Conservation (phyloP, 768 basidiomycete genomes). For the Lenzites betulinus region DNA sequence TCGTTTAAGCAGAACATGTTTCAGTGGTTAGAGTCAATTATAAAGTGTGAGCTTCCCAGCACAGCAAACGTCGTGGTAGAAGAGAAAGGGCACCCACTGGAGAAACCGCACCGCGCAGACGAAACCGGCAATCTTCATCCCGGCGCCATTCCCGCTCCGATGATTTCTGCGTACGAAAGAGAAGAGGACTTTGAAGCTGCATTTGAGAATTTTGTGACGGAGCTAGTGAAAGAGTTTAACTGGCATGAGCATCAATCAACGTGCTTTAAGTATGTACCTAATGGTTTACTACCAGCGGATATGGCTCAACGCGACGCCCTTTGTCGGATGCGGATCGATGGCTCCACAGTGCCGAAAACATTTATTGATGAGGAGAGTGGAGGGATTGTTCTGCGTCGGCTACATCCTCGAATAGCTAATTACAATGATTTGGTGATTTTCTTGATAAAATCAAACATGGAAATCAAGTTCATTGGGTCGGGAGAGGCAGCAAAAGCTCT, state of each 20-base stretch:
- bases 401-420: background rate
- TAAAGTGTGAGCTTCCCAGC: background rate
- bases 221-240: too few species aligned
- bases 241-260: background rate
- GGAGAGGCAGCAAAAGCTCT: background rate
- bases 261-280: background rate
- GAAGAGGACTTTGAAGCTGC: too few species aligned
- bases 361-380: background rate
- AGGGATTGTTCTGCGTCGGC: background rate
- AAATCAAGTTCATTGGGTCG: too few species aligned
- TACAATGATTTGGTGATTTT: background rate
- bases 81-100: too few species aligned
- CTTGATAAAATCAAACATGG: background rate
- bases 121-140: too few species aligned
- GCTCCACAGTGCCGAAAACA: background rate
- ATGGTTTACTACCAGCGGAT: background rate
- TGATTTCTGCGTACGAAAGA: too few species aligned
- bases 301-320: background rate
- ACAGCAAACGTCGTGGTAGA: background rate
- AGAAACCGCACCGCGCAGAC: too few species aligned
- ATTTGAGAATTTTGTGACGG: too few species aligned
- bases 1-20: background rate
- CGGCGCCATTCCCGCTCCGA: too few species aligned
- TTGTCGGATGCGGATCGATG: background rate
- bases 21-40: background rate